Base-by-base conservation (phyloP, 2,329 filamentous ascomycete species). In the Samsoniella hepiali region DNA sequence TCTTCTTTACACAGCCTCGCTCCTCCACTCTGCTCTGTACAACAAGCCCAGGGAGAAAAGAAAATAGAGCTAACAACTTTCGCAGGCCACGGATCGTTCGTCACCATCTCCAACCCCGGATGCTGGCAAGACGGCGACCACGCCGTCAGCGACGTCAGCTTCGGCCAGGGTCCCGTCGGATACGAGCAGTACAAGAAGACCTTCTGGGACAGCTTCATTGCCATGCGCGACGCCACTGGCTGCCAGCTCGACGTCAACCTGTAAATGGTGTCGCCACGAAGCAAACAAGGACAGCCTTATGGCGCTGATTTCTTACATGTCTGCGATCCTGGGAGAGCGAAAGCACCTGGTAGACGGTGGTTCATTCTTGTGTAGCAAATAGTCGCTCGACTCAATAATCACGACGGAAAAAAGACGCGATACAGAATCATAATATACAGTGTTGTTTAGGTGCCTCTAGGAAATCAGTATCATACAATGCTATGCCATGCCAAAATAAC, bases 391-490 rank as follows among this genome's bases (percentile, higher is more conserved):
- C 8, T 8, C 40, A 44, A 15, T 10, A 44, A 9, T 44, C 40
- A n/a, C n/a, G 5, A 44, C 17, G 8, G 3, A 22, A 27, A 3
- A 22, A 11, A 27, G 4, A 22, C 22, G 44, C 44, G 17, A 47
- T 22, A 3, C 27, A 49, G 29, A 13, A 17, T 40, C 17, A 13
- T 56, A 36, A 29, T 59, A 38, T 50, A 59, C 45, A 50, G 22
- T 29, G 15, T 50, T 29, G 42, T 15, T 49, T 50, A 42, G 45
- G 45, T 49, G n/a, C 57, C 34, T 50, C 44, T 50, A 50, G 22
- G 57, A 49, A 49, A 59, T 40, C 32, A 49, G 44, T 59, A 50
- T 59, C n/a, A 3, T 59, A 59, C 57, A 59, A 22, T 59, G 44
- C 42, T 36, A 36, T 47, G 57, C 57, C 55, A 58, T 47, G 55